Evolutionary conservation across 2,329 filamentous ascomycete species (phyloP).

Genomic region (Lasiodiplodia sp.): DNA sequence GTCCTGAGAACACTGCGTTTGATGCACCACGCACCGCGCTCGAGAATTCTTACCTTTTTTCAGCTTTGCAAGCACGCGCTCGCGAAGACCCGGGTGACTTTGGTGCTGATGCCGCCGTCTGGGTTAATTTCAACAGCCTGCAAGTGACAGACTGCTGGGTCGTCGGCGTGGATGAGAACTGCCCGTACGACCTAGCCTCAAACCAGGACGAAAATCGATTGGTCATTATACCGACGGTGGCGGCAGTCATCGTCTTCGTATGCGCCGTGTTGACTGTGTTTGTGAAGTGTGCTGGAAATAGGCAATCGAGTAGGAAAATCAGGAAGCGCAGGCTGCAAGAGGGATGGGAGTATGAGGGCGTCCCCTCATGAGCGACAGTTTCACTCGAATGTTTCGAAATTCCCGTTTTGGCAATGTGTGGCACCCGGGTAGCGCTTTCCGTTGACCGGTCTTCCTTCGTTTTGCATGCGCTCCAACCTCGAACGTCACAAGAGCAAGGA

Average conservation of each 20-base stretch:
- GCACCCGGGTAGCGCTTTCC: not conserved
- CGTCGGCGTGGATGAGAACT: slow-evolving; percentile 60
- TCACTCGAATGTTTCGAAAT: not conserved
- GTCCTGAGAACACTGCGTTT: slow-evolving; percentile 60
- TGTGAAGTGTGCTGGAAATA: slow-evolving; percentile 69
- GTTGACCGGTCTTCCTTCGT: not conserved
- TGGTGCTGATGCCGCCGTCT: slow-evolving; percentile 48
- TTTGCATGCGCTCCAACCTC: not conserved
- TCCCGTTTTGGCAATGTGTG: not conserved
- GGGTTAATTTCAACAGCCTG: slow-evolving; percentile 68
- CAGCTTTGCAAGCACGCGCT: slow-evolving; percentile 36
- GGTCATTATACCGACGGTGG: slow-evolving; percentile 68
- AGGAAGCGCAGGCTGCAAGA: slow-evolving; percentile 56
- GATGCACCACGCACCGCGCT: slow-evolving; percentile 66
- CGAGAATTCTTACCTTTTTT: slow-evolving; percentile 65
- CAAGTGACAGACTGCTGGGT: slow-evolving; percentile 68
- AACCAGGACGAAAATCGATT: slow-evolving; percentile 54
- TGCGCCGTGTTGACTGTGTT: slow-evolving; percentile 67
- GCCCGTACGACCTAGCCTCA: slow-evolving; percentile 61
- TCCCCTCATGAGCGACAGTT: slow-evolving; percentile 51
- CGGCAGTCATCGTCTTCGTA: slow-evolving; percentile 68
- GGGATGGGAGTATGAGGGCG: slow-evolving; percentile 73
- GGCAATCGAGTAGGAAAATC: slow-evolving; percentile 59
- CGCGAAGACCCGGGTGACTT: slow-evolving; percentile 36
- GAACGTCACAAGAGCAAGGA: not conserved